These are phyloP conservation scores for Lodderomyces orthopsilosis DNA, from an alignment of 1,139 yeast genomes.

Conservation along the genomic window DNA sequence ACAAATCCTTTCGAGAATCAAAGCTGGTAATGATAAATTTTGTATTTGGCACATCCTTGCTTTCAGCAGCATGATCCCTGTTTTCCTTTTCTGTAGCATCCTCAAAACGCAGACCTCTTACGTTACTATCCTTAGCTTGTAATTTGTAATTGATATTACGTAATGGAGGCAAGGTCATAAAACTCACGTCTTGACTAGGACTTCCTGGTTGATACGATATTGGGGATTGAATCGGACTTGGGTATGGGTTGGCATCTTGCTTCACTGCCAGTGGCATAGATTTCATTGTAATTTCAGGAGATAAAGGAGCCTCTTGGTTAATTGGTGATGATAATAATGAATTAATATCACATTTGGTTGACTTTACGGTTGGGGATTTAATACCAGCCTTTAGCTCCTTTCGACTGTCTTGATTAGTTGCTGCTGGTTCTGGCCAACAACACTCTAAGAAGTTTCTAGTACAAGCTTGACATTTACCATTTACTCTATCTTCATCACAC, in stretches of 20 bases:
- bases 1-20: slow-evolving; percentile 25
- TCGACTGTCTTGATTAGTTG: slow-evolving; percentile 2
- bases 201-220: slow-evolving; percentile 2
- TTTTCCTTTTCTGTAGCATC: slow-evolving; percentile 4
- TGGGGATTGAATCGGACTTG: slow-evolving; percentile 24
- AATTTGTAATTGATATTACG: slow-evolving; percentile 13
- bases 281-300: background rate
- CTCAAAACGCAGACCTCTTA: slow-evolving; percentile 11
- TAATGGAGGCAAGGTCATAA: slow-evolving; percentile 18
- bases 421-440: slow-evolving; percentile 36
- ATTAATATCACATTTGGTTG: slow-evolving; percentile 16
- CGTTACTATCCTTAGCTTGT: slow-evolving; percentile 16
- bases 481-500: slow-evolving; percentile 43
- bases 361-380: slow-evolving; percentile 6
- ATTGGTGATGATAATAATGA: slow-evolving; percentile 13
- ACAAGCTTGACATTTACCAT: slow-evolving; percentile 49
- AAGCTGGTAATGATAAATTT: slow-evolving; percentile 28
- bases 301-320: slow-evolving; percentile 4
- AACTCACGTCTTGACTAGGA: slow-evolving; percentile 16
- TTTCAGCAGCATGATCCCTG: background rate
- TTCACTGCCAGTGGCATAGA: slow-evolving; percentile 1
- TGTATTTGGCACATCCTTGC: slow-evolving; percentile 8
- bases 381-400: background rate
- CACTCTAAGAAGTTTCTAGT: slow-evolving; percentile 47
- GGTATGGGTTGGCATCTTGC: slow-evolving; percentile 16